Evolutionary conservation across 1,284 basidiomycete species (phyloP).

Genomic region (Ceratobasidium sp.): DNA sequence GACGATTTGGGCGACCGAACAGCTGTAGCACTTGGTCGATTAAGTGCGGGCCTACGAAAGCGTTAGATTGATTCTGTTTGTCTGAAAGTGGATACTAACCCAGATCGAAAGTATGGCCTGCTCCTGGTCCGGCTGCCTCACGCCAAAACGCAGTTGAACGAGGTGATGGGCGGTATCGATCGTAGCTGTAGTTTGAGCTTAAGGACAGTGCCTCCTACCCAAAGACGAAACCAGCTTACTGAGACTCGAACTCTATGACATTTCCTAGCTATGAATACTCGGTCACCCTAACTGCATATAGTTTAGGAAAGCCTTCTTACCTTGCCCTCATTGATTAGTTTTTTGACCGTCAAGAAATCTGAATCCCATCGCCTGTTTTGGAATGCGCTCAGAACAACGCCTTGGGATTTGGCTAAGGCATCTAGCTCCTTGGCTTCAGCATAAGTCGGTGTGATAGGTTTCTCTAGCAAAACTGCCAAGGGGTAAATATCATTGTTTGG

Average conservation of each 20-base stretch:
- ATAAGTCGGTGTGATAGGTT: slow-evolving; percentile 78
- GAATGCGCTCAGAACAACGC: slow-evolving; percentile 64
- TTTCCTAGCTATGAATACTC: slow-evolving; percentile 60
- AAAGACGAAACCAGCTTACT: slow-evolving; percentile 59
- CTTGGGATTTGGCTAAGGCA: slow-evolving; percentile 73
- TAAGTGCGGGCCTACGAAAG: slow-evolving; percentile 24
- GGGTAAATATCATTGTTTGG: neutral
- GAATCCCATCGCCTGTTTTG: slow-evolving; percentile 88
- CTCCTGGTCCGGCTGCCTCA: slow-evolving; percentile 55
- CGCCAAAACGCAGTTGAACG: slow-evolving; percentile 68
- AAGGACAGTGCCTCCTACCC: slow-evolving; percentile 23
- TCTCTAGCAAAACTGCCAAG: slow-evolving; percentile 76
- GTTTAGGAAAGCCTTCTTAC: slow-evolving; percentile 62
- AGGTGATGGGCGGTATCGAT: slow-evolving; percentile 74
- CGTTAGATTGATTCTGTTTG: neutral
- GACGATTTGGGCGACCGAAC: slow-evolving; percentile 76
- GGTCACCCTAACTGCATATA: slow-evolving; percentile 43
- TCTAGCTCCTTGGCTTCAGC: slow-evolving; percentile 75
- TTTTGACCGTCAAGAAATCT: slow-evolving; percentile 80
- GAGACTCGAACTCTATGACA: slow-evolving; percentile 78
- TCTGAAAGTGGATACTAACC: slow-evolving; percentile 48
- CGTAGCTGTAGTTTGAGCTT: slow-evolving; percentile 64
- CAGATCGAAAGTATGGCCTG: slow-evolving; percentile 58
- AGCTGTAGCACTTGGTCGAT: slow-evolving; percentile 82
- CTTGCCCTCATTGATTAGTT: slow-evolving; percentile 64